phyloP scores from a whole-genome alignment of 371 early-diverging fungal species.

The Mucor racemosus region DNA sequence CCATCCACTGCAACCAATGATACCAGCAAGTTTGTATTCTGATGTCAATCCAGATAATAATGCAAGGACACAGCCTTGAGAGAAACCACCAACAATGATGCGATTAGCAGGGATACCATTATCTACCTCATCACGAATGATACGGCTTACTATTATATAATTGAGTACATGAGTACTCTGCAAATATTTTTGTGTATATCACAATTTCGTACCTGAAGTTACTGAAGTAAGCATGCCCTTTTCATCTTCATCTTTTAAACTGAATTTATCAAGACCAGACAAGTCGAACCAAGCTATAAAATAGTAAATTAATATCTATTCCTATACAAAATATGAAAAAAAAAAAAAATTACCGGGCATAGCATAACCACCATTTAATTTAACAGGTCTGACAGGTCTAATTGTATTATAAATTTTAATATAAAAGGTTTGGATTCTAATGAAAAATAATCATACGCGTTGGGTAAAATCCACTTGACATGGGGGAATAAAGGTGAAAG shows the following conservation, averaged over 20 bases:
- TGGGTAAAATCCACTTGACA: slow-evolving; percentile 81
- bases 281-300: slow-evolving; percentile 81
- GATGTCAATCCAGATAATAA: slow-evolving; percentile 77
- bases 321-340: not conserved
- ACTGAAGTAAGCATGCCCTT: slow-evolving; percentile 75
- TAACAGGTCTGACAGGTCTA: slow-evolving; percentile 78
- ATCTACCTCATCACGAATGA: slow-evolving; percentile 82
- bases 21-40: slow-evolving; percentile 67
- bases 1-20: slow-evolving; percentile 83
- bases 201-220: slow-evolving; percentile 48
- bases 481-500: slow-evolving; percentile 69
- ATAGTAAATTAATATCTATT: not conserved
- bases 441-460: slow-evolving; percentile 63
- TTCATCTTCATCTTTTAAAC: slow-evolving; percentile 71
- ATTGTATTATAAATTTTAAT: not conserved
- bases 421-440: not conserved
- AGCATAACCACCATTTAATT: slow-evolving; percentile 80
- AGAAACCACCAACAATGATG: slow-evolving; percentile 95
- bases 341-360: slow-evolving; percentile 79
- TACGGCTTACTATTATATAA: slow-evolving; percentile 53
- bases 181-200: no score
- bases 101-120: slow-evolving; percentile 81
- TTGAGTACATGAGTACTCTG: not conserved
- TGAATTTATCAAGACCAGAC: slow-evolving; percentile 53
- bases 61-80: slow-evolving; percentile 90